Percentiles rank a stretch among this genome's conserved stretches.
phyloP scores from a whole-genome alignment of 345 rosid species.

The Populus deltoides region DNA sequence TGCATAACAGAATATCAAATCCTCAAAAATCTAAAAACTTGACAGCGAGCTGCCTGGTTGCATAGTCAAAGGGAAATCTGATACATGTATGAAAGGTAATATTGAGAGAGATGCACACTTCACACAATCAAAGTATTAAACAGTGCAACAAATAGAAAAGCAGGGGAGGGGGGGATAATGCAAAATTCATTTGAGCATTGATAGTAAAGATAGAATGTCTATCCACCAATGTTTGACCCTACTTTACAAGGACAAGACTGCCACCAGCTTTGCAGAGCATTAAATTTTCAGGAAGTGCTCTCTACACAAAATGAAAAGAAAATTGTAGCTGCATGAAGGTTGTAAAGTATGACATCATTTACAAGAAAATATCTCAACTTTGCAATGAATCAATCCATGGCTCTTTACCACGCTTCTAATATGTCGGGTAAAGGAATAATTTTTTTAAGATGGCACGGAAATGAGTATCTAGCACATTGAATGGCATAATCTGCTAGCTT shows the following conservation, averaged over 20 bases:
- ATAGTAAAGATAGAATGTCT: background rate
- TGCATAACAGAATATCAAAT: slow-evolving; percentile 27
- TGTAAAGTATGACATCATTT: background rate
- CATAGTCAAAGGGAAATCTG: no score
- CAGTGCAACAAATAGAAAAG: background rate
- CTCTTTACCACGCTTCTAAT: background rate
- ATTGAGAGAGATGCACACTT: background rate
- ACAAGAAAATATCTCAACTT: background rate
- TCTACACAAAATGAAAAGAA: background rate
- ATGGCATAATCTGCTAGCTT: background rate
- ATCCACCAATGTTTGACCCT: background rate
- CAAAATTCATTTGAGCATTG: background rate
- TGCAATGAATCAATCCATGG: background rate
- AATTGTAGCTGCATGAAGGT: background rate
- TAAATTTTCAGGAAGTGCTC: background rate
- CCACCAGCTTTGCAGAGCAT: background rate
- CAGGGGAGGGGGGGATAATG: no score
- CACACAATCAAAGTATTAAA: background rate
- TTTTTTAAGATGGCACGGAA: background rate
- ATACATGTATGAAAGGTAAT: background rate
- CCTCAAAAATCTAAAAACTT: slow-evolving; percentile 8
- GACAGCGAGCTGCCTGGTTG: background rate
- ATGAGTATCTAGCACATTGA: background rate
- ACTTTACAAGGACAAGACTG: background rate
- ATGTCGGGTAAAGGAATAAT: background rate